Conservation (phyloP, 257 asterid genomes). For the Mentha longifolia region DNA sequence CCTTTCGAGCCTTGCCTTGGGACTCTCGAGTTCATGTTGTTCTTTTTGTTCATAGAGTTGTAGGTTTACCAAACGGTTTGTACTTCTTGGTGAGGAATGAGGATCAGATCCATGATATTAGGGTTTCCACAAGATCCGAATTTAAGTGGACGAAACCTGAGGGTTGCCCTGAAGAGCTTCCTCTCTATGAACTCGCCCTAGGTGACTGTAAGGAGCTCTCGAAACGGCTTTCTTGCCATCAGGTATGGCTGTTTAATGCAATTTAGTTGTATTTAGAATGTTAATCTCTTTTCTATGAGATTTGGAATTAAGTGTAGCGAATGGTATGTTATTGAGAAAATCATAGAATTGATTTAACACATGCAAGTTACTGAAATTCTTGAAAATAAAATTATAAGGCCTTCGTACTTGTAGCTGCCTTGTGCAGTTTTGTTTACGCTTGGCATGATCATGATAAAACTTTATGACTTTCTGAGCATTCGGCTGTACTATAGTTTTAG, state of each 20-base stretch:
- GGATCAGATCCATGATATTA: conserved; percentile 65
- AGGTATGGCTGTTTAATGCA: conserved; percentile 48
- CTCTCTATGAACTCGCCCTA: conserved; percentile 67
- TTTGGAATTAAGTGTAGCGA: conserved; percentile 1
- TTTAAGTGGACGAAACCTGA: conserved; percentile 84
- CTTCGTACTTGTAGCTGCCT: not conserved
- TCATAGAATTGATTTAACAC: not conserved
- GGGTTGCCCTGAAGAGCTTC: conserved; percentile 85
- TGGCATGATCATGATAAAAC: conserved; percentile 1
- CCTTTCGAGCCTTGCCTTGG: conserved; percentile 85
- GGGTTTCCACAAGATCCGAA: conserved; percentile 58
- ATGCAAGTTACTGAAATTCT: not conserved
- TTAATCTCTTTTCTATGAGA: not conserved
- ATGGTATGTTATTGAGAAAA: not conserved
- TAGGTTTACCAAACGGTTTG: conserved; percentile 76
- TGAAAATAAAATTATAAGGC: not conserved
- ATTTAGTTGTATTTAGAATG: conserved; percentile 11
- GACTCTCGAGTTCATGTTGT: conserved; percentile 74
- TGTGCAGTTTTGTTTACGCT: not conserved
- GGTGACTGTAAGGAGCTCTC: conserved; percentile 69
- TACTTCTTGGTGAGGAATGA: conserved; percentile 86
- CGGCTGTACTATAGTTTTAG: not conserved
- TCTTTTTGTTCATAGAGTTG: conserved; percentile 86
- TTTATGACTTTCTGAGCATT: not conserved
- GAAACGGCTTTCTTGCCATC: conserved; percentile 80